phyloP scores from a whole-genome alignment of 2,329 filamentous ascomycete species.

The Fusarium paranaense region DNA sequence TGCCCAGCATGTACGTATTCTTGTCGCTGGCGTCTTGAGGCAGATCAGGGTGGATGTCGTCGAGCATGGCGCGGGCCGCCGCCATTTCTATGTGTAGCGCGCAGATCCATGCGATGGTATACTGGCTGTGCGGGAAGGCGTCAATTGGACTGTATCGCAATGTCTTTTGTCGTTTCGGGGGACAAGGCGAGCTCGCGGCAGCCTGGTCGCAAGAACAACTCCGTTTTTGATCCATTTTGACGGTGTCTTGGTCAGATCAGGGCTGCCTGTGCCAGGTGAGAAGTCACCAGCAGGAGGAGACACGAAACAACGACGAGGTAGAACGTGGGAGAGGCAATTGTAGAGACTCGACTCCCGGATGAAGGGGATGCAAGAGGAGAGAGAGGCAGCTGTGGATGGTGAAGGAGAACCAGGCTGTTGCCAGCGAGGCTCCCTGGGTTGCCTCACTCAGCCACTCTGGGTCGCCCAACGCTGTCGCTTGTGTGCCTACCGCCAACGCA shows the following conservation, averaged over 20 bases:
- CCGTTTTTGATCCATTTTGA: not conserved
- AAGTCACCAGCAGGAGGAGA: too few species aligned
- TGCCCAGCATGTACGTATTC: slow-evolving; percentile 42
- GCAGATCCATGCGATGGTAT: slow-evolving; percentile 50
- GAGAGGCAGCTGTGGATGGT: not conserved
- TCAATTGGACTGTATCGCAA: not conserved
- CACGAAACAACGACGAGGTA: not conserved
- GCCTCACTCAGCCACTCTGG: not conserved
- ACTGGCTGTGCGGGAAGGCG: slow-evolving; percentile 18
- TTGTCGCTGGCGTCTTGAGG: slow-evolving; percentile 14
- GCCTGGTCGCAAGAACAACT: not conserved
- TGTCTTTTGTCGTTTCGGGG: slow-evolving; percentile 4
- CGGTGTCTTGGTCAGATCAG: not conserved
- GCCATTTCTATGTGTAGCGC: slow-evolving; percentile 42
- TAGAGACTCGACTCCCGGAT: not conserved
- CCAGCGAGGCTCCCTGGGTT: not conserved
- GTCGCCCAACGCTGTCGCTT: not conserved
- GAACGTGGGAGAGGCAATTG: not conserved
- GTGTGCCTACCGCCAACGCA: not conserved
- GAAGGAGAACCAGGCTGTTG: not conserved
- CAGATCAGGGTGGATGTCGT: slow-evolving; percentile 32
- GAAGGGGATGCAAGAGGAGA: not conserved
- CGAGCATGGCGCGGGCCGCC: slow-evolving; percentile 44
- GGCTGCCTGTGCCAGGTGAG: not conserved
- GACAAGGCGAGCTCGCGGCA: not conserved